A percentile compares a stretch with the other conserved stretches of the same genome.
These are phyloP conservation scores for Trichoderma oligosporum DNA, from an alignment of 2,329 filamentous ascomycete genomes.

Conservation along the genomic window DNA sequence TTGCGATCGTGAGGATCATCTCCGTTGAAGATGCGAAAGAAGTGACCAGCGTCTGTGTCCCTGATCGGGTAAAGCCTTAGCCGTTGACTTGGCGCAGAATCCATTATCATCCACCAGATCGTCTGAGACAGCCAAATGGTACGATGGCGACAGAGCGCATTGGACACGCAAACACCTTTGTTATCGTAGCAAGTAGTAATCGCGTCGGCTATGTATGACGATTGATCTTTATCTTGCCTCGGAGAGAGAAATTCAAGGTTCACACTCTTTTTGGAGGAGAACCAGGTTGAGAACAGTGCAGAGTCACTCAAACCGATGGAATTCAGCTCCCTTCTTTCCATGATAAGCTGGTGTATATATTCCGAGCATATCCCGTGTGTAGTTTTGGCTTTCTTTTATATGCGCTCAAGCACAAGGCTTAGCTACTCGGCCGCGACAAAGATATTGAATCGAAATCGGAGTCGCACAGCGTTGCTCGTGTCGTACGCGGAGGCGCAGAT, in stretches of 20 bases:
- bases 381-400: background rate
- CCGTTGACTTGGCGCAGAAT: background rate
- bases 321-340: background rate
- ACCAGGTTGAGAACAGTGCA: background rate
- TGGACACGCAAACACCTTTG: background rate
- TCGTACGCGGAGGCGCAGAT: slow-evolving; percentile 16
- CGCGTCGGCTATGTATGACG: background rate
- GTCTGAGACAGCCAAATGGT: background rate
- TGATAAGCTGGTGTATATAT: background rate
- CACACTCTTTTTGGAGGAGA: background rate
- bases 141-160: background rate
- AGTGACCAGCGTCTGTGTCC: no score
- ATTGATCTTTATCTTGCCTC: background rate
- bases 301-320: background rate
- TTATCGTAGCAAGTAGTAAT: background rate
- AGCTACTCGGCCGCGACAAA: background rate
- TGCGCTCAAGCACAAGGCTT: background rate
- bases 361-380: background rate
- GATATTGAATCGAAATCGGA: background rate
- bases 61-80: background rate
- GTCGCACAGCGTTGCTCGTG: slow-evolving; percentile 16
- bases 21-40: background rate
- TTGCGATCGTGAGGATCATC: background rate
- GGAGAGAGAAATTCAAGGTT: background rate
- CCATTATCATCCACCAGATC: background rate